These are phyloP conservation scores for Metschnikowia hibisci DNA, from an alignment of 805 yeast genomes.

Conservation along the genomic window DNA sequence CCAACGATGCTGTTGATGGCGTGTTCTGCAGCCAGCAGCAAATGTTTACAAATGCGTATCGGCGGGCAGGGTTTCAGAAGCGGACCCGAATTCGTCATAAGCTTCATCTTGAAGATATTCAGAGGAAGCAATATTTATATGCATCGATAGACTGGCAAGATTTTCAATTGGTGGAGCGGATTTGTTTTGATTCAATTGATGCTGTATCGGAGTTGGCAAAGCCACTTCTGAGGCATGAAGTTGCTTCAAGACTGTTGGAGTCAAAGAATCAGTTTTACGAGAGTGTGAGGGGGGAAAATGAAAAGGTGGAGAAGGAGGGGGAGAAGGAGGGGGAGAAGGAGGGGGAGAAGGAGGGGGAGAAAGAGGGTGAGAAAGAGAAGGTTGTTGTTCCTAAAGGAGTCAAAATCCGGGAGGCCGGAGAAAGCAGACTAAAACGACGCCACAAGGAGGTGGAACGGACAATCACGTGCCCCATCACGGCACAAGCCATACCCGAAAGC, in stretches of 20 bases:
- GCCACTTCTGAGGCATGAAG: conserved; percentile 56
- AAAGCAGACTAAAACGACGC: conserved; percentile 47
- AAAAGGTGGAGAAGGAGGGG: conserved; percentile 5
- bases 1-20: not conserved
- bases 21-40: conserved; percentile 23
- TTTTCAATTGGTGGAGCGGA: conserved; percentile 65
- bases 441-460: conserved; percentile 17
- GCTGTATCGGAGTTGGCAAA: conserved; percentile 49
- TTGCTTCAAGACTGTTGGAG: conserved; percentile 59
- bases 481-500: conserved; percentile 62
- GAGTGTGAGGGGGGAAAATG: conserved; percentile 7
- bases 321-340: conserved; percentile 11
- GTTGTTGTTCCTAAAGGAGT: conserved; percentile 41
- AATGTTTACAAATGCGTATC: conserved; percentile 45
- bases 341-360: not conserved
- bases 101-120: conserved; percentile 31
- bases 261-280: conserved; percentile 39
- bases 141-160: conserved; percentile 88
- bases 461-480: conserved; percentile 78
- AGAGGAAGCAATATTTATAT: conserved; percentile 40
- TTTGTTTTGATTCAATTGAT: conserved; percentile 62
- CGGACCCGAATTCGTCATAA: conserved; percentile 33
- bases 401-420: conserved; percentile 70
- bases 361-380: not conserved
- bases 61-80: conserved; percentile 54